Evolutionary conservation across 352 stramenopile species (phyloP), one percentile per base, ranked within the genome.

Genomic region (Phytopythium kandeliae): DNA sequence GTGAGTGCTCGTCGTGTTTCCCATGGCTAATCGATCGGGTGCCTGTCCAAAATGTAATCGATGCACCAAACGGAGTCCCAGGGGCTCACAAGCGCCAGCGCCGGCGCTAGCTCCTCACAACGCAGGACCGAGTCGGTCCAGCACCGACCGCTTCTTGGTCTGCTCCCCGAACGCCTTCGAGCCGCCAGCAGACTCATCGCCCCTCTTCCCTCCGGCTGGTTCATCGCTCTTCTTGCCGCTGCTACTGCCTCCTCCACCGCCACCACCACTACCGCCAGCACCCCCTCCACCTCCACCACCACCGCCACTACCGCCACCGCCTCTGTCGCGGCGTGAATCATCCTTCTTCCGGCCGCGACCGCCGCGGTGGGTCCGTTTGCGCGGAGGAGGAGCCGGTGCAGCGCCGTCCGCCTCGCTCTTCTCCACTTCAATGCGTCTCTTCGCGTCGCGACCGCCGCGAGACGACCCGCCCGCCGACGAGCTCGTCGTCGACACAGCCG

Each of bases 61-160:
- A 35, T 35, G 31, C 31, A 35, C 31, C 10, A 13, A 10, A 35
- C 15, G 31, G 7, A 35, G 31, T 13, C 11, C 31, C n/a, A n/a
- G n/a, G n/a, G n/a, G n/a, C n/a, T n/a, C n/a, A n/a, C n/a, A n/a
- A n/a, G n/a, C n/a, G n/a, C n/a, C n/a, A n/a, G n/a, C n/a, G n/a
- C n/a, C n/a, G n/a, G 31, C 10, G 2, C 31, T 15, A 4, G 19
- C 38, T 26, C 17, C 28, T 41, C 33, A 89, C 28, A 92, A 26
- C 12, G 78, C 79, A n/a, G 83, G 83, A 2, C 83, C 83, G 38
- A 94, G 74, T 19, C 83, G 78, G 40, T 94, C 83, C 16, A 94
- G 65, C 24, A 94, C 83, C 1, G 83, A 94, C 16, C 73, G 65
- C 69, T 94, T 94, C 69, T 94, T 94, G 44, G 67, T 46, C 34